These are phyloP conservation scores for Pythium dissotocum DNA, from an alignment of 352 stramenopile species.

Conservation along the genomic window DNA sequence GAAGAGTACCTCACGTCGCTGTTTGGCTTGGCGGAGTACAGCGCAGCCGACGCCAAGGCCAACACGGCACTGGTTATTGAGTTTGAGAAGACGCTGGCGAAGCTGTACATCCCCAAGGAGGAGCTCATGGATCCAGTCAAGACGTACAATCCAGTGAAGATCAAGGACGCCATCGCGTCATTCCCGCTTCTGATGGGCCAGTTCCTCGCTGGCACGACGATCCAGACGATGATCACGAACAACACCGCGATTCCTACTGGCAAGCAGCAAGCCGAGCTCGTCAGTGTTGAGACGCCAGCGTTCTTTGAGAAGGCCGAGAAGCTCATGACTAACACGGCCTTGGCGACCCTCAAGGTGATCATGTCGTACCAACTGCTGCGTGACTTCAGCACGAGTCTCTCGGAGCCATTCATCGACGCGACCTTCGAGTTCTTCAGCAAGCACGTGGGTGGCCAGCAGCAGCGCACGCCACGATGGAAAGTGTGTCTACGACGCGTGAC, in stretches of 20 bases:
- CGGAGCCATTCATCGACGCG: slow-evolving; percentile 82
- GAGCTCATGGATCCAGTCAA: slow-evolving; percentile 83
- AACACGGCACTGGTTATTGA: slow-evolving; percentile 67
- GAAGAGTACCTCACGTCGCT: slow-evolving; percentile 75
- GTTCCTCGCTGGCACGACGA: slow-evolving; percentile 52
- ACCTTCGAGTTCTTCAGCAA: slow-evolving; percentile 90
- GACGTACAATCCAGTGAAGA: slow-evolving; percentile 90
- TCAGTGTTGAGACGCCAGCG: slow-evolving; percentile 61
- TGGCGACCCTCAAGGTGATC: slow-evolving; percentile 52
- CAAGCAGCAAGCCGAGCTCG: slow-evolving; percentile 13
- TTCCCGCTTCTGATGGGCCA: slow-evolving; percentile 62
- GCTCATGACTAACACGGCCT: slow-evolving; percentile 41
- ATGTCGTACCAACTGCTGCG: slow-evolving; percentile 61
- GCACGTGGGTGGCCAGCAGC: slow-evolving; percentile 78
- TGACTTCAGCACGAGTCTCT: slow-evolving; percentile 38
- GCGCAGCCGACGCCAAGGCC: slow-evolving; percentile 25
- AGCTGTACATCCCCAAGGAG: slow-evolving; percentile 88
- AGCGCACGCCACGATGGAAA: slow-evolving; percentile 90
- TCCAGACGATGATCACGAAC: slow-evolving; percentile 35
- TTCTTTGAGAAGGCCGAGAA: slow-evolving; percentile 59
- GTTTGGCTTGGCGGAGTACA: slow-evolving; percentile 63
- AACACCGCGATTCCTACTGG: slow-evolving; percentile 24
- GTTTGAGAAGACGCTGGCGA: slow-evolving; percentile 85
- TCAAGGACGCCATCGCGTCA: slow-evolving; percentile 43
- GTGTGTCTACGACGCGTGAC: slow-evolving; percentile 71